Conservation (phyloP, 2,329 filamentous ascomycete species). For the Colletotrichum musae region DNA sequence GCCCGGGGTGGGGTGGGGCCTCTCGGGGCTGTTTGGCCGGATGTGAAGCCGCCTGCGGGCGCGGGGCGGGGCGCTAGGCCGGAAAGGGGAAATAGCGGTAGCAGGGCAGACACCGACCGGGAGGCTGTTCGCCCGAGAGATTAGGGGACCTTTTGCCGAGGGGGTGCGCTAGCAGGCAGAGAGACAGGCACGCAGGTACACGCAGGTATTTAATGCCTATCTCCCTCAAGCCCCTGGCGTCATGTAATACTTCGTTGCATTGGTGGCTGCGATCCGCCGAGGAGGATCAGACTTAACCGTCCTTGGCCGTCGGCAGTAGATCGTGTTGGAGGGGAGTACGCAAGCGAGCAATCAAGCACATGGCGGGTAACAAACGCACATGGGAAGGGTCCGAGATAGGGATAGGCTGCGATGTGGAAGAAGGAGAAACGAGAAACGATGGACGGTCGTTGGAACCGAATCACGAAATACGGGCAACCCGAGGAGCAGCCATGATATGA, state of each 20-base stretch:
- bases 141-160: background rate
- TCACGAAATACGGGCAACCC: background rate
- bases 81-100: conserved; percentile 12
- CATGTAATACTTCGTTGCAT: background rate
- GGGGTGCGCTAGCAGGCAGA: too few species aligned
- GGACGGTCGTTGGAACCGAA: background rate
- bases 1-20: too few species aligned
- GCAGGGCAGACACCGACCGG: background rate
- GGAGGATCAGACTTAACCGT: background rate
- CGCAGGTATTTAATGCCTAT: too few species aligned
- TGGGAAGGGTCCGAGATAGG: too few species aligned
- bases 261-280: background rate
- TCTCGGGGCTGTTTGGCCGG: background rate
- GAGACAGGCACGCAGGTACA: too few species aligned
- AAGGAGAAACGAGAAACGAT: background rate
- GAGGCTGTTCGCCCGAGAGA: background rate
- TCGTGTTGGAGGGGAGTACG: too few species aligned
- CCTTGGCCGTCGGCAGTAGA: conserved; percentile 7
- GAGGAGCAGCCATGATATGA: too few species aligned
- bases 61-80: background rate
- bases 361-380: too few species aligned
- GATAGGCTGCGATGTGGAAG: background rate
- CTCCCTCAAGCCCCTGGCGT: background rate
- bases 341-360: too few species aligned
- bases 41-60: background rate